Evolutionary conservation across 495 filamentous ascomycete species (phyloP).

Genomic region (Talaromyces thailandensis): DNA sequence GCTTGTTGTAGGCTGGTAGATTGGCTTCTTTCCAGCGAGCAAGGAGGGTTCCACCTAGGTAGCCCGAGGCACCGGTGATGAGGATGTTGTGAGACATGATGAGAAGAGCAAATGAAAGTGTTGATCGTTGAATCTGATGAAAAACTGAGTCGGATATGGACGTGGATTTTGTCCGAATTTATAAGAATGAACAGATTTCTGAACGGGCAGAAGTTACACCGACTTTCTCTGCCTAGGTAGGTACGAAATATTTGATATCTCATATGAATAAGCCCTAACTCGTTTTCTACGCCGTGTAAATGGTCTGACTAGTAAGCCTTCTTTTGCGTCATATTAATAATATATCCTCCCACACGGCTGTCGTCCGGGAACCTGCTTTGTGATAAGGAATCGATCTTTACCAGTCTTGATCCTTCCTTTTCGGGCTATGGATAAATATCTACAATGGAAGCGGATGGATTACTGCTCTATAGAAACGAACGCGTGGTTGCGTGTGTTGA

Average conservation of each 20-base stretch:
- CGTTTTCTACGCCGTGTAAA: neutral
- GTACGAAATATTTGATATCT: neutral
- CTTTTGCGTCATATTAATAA: neutral
- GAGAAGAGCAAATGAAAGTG: neutral
- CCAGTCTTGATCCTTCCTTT: neutral
- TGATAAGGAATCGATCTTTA: neutral
- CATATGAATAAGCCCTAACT: neutral
- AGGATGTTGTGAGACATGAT: slow-evolving; percentile 30
- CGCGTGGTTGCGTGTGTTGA: neutral
- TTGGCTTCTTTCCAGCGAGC: slow-evolving; percentile 22
- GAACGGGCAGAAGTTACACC: neutral
- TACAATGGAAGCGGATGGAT: too few species aligned
- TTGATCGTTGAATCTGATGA: neutral
- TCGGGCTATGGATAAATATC: neutral
- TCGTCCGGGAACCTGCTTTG: neutral
- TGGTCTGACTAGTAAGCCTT: neutral
- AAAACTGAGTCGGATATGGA: neutral
- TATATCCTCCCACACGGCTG: neutral
- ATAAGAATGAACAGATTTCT: neutral
- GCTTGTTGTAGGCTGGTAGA: slow-evolving; percentile 27
- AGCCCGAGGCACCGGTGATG: slow-evolving; percentile 42
- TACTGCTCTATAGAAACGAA: too few species aligned
- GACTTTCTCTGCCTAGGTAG: too few species aligned
- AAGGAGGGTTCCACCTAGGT: slow-evolving; percentile 40
- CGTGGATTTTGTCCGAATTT: neutral